Evolutionary conservation across 345 rosid genomes (phyloP).

Genomic region (Luvunga scandens): DNA sequence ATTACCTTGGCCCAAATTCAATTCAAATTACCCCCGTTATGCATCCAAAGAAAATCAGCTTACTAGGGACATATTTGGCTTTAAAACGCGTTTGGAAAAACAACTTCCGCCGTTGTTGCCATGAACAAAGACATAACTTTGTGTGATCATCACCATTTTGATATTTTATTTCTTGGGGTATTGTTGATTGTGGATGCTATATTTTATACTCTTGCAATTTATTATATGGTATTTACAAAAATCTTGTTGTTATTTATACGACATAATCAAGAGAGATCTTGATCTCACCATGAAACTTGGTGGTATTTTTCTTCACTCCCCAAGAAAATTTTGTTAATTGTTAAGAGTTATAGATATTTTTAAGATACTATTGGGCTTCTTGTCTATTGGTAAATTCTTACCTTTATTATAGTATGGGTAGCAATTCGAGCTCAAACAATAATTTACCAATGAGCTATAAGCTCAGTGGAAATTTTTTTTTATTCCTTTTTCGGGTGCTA

Average conservation of each 20-base stretch:
- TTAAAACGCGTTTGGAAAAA: neutral
- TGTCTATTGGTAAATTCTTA: too few species aligned
- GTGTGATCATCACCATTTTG: neutral
- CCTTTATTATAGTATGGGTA: too few species aligned
- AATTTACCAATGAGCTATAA: too few species aligned
- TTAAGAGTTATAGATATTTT: too few species aligned
- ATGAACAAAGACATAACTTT: neutral
- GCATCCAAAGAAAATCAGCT: neutral
- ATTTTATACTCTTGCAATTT: neutral
- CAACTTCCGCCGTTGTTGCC: neutral
- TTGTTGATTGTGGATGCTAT: neutral
- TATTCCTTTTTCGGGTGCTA: too few species aligned
- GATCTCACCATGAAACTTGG: neutral
- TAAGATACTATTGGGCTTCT: too few species aligned
- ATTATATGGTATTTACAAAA: neutral
- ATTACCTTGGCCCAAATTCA: neutral
- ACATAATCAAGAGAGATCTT: neutral
- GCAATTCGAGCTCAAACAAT: rapidly evolving
- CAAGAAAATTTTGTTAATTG: too few species aligned
- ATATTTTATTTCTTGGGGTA: too few species aligned
- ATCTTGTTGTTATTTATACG: neutral
- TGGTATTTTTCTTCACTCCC: neutral
- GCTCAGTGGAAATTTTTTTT: too few species aligned
- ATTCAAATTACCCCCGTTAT: neutral
- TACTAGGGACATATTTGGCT: neutral